These are phyloP conservation scores for Bruguiera parviflora DNA, from an alignment of 345 rosid species.

Conservation along the genomic window DNA sequence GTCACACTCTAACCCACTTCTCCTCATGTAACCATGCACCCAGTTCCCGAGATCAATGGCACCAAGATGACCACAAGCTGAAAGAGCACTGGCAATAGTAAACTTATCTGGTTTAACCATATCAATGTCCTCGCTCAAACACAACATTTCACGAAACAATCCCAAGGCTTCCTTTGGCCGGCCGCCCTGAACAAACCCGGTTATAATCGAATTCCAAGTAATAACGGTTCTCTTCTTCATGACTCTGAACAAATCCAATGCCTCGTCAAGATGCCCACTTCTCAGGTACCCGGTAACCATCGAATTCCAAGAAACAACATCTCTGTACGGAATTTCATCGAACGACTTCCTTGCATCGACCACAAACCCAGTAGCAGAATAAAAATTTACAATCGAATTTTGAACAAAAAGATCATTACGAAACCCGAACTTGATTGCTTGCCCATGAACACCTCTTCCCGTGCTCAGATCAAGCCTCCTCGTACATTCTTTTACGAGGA, in stretches of 20 bases:
- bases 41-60: constrained; percentile 51
- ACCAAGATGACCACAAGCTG: constrained; percentile 65
- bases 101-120: constrained; percentile 46
- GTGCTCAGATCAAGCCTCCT: constrained; percentile 20
- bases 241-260: constrained; percentile 42
- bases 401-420: constrained; percentile 38
- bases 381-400: constrained; percentile 43
- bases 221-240: constrained; percentile 18
- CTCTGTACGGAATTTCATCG: constrained; percentile 44
- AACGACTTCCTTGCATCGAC: constrained; percentile 41
- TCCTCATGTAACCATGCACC: constrained; percentile 43
- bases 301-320: too few relatives aligned
- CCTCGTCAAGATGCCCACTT: constrained; percentile 26
- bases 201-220: constrained; percentile 59
- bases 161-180: constrained; percentile 46
- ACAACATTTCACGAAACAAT: constrained; percentile 33
- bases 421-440: constrained; percentile 40
- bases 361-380: constrained; percentile 26
- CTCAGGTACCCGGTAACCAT: constrained; percentile 14
- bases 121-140: constrained; percentile 12
- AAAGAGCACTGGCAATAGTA: constrained; percentile 48
- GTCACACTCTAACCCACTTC: constrained; percentile 47
- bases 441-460: constrained; percentile 44
- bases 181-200: constrained; percentile 56
- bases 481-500: constrained; percentile 53